Base-by-base conservation (phyloP, 441 rosid genomes). In the Syzygium syzygioides region DNA sequence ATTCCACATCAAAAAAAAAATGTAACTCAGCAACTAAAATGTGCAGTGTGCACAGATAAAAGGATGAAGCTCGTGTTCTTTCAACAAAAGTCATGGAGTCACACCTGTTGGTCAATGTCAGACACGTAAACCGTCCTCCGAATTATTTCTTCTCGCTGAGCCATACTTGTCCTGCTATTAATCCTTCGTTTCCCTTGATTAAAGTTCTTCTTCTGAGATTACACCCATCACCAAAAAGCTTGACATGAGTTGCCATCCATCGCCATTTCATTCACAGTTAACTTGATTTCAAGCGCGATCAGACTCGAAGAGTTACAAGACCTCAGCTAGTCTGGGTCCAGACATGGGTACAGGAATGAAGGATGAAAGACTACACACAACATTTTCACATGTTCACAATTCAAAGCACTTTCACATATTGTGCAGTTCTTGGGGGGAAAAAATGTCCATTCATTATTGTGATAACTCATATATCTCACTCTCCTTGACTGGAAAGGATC, bases 31-130 rank as follows among this genome's bases (percentile, higher is more conserved):
- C 87, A 45, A 57, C 86, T n/a, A 57, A 52, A 32, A 56, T 59
- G 66, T 25, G 79, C 25, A 83, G 83, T 17, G 66, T 52, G n/a
- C 37, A 34, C 79, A 85, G 71, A 86, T 9, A 88, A 86, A 80
- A 79, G 23, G 53, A 57, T 89, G 84, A 84, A 91, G 54, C 55
- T 17, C 50, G 14, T 7, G 14, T 28, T 54, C 34, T 25, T n/a
- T 14, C 34, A 64, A 56, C 88, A 86, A 91, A 66, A 41, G 54
- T 64, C 5, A 12, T 23, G 87, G 86, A 79, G 52, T 84, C 89
- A 48, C 80, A 96, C 99, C 97, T 96, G 98, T 79, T 95, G 98
- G 91, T 96, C 98, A 90, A 97, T 94, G 92, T 96, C 99, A 91
- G 98, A 95, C 60, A 97, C 99, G 86, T 95, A 96, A 20, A 97